Conservation (phyloP, 169 alveolate genomes). For the Plasmodium yoelii region DNA sequence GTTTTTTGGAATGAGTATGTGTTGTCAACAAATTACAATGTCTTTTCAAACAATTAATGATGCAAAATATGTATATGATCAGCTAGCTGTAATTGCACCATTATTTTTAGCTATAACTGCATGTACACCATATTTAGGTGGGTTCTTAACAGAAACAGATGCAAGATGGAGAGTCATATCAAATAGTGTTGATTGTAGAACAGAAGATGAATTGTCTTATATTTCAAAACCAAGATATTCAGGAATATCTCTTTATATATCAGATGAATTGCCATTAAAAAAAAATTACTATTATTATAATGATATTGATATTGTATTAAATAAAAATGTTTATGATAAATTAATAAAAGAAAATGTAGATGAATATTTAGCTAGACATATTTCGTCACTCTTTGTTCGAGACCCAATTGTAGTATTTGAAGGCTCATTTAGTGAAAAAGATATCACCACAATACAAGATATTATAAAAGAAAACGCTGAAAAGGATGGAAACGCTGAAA, state of each 20-base stretch:
- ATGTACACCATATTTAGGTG: conserved; percentile 93
- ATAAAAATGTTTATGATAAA: conserved; percentile 84
- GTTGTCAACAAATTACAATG: conserved; percentile 94
- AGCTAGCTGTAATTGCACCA: conserved; percentile 94
- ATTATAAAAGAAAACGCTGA: no score
- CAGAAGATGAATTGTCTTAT: conserved; percentile 90
- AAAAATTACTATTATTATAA: conserved; percentile 83
- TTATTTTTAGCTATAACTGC: conserved; percentile 94
- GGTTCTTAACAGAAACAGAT: conserved; percentile 92
- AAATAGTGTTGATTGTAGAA: conserved; percentile 94
- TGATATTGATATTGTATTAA: conserved; percentile 90
- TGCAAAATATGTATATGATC: conserved; percentile 94
- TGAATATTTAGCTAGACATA: conserved; percentile 91
- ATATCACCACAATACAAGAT: conserved; percentile 73
- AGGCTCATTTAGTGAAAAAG: conserved; percentile 74
- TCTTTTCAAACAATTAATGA: conserved; percentile 87
- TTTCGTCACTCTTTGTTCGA: conserved; percentile 90
- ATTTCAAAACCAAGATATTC: conserved; percentile 93
- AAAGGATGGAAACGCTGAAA: no score
- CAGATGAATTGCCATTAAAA: conserved; percentile 84
- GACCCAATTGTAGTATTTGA: conserved; percentile 95
- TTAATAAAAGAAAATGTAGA: conserved; percentile 88
- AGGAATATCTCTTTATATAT: conserved; percentile 91
- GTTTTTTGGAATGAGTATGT: conserved; percentile 97
- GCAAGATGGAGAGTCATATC: conserved; percentile 94